These are phyloP conservation scores for Jamesozyma hellenica DNA, from an alignment of 805 yeast species.

Conservation along the genomic window DNA sequence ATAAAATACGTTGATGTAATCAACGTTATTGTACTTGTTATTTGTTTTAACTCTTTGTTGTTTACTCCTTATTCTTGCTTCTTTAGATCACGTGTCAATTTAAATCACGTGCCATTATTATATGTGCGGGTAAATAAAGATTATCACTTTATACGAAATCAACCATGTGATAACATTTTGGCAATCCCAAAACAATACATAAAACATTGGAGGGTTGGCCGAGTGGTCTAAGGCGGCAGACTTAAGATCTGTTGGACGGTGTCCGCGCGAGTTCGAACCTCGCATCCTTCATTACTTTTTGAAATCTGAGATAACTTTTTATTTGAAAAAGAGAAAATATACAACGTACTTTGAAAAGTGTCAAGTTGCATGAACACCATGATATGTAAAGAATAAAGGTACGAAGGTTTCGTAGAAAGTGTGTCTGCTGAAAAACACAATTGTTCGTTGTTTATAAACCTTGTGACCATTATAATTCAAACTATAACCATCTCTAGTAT, in stretches of 20 bases:
- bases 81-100: too few relatives aligned
- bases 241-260: slow-evolving; percentile 1
- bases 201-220: slow-evolving; percentile 1
- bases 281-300: slow-evolving; percentile 2
- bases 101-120: too few relatives aligned
- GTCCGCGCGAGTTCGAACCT: slow-evolving; percentile 1
- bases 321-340: not conserved
- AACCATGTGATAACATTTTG: too few relatives aligned
- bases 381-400: too few relatives aligned
- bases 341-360: not conserved
- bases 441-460: not conserved
- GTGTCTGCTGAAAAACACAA: not conserved
- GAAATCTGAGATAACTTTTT: not conserved
- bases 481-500: too few relatives aligned
- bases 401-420: not conserved
- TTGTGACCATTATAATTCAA: not conserved
- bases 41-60: too few relatives aligned
- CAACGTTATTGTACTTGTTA: too few relatives aligned
- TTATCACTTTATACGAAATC: too few relatives aligned
- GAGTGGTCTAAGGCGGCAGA: slow-evolving; percentile 3
- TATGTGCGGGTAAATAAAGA: too few relatives aligned
- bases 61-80: too few relatives aligned
- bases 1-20: too few relatives aligned
- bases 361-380: not conserved
- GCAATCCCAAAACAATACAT: not conserved